A percentile compares a stretch with the other conserved stretches of the same genome.
These are phyloP conservation scores for Sclerotiophoma versabilis DNA, from an alignment of 2,329 filamentous ascomycete genomes.

Conservation along the genomic window DNA sequence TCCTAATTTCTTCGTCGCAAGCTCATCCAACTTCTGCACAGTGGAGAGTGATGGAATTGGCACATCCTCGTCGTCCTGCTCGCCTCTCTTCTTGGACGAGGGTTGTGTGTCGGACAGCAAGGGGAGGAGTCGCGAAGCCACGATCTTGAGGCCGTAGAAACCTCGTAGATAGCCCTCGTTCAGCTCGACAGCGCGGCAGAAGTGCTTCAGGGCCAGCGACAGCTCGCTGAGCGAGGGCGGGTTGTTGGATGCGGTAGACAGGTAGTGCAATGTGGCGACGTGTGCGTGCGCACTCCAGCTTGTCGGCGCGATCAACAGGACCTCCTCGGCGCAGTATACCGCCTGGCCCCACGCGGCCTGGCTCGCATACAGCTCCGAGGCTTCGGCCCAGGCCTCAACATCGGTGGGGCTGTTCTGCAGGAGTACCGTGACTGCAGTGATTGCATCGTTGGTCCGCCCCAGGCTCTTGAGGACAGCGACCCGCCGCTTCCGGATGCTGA, in stretches of 20 bases:
- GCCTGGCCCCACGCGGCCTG: constrained; percentile 83
- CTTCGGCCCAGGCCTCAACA: constrained; percentile 90
- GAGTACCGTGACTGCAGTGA: constrained; percentile 74
- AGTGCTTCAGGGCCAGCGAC: constrained; percentile 79
- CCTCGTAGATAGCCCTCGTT: constrained; percentile 92
- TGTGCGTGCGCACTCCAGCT: constrained; percentile 96
- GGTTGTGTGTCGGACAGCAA: constrained; percentile 40
- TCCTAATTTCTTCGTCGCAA: constrained; percentile 75
- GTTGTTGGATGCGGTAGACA: constrained; percentile 58
- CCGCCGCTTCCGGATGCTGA: constrained; percentile 84
- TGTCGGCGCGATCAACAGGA: constrained; percentile 84
- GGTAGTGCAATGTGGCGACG: constrained; percentile 81
- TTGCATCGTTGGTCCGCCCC: constrained; percentile 74
- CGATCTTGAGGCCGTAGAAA: constrained; percentile 88
- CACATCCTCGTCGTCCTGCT: constrained; percentile 49
- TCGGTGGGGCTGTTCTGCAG: constrained; percentile 88
- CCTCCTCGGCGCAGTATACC: constrained; percentile 88
- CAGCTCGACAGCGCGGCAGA: constrained; percentile 89
- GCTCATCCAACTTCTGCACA: constrained; percentile 72
- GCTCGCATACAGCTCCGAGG: constrained; percentile 83
- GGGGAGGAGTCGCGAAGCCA: constrained; percentile 54
- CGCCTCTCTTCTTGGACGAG: constrained; percentile 34
- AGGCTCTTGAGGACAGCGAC: constrained; percentile 80
- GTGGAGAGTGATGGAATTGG: constrained; percentile 64
- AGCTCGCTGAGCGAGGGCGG: constrained; percentile 55